These are phyloP conservation scores for Pseudoturritis turrita DNA, from an alignment of 345 rosid species.

Conservation along the genomic window DNA sequence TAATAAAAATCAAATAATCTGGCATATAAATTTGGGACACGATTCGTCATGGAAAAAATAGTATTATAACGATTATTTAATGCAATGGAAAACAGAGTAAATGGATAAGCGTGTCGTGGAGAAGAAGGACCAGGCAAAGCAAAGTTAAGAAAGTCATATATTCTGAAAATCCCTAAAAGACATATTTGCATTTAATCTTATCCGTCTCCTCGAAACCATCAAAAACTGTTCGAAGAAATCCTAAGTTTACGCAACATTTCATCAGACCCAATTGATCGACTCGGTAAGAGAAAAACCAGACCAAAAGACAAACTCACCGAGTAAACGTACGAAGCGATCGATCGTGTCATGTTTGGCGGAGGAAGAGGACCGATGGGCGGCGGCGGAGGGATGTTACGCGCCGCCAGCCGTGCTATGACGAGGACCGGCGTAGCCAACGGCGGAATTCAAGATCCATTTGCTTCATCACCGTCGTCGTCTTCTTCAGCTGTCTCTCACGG, in stretches of 20 bases:
- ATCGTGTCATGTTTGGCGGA: conserved; percentile 50
- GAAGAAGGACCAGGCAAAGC: conserved; percentile 21
- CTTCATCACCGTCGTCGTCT: conserved; percentile 34
- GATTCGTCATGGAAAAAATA: background rate
- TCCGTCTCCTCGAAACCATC: conserved; percentile 23
- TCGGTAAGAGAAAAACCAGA: background rate
- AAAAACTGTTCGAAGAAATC: conserved; percentile 3
- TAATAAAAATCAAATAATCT: too few species aligned
- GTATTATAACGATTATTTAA: background rate
- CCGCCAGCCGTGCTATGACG: conserved; percentile 45
- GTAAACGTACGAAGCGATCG: background rate
- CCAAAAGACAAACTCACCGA: conserved; percentile 18
- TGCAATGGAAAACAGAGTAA: conserved; percentile 1
- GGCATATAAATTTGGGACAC: background rate
- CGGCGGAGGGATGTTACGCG: conserved; percentile 60
- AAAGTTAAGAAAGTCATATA: conserved; percentile 8
- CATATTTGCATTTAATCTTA: conserved; percentile 11
- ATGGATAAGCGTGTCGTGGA: conserved; percentile 32
- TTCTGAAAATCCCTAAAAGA: background rate
- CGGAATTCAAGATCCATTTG: conserved; percentile 49
- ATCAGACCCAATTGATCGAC: background rate
- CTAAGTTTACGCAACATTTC: background rate
- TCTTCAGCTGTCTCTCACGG: conserved; percentile 36
- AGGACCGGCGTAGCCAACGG: conserved; percentile 37
- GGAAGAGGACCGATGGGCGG: conserved; percentile 43